Base-by-base conservation (phyloP, 257 asterid genomes). In the Nicotiana otophora region DNA sequence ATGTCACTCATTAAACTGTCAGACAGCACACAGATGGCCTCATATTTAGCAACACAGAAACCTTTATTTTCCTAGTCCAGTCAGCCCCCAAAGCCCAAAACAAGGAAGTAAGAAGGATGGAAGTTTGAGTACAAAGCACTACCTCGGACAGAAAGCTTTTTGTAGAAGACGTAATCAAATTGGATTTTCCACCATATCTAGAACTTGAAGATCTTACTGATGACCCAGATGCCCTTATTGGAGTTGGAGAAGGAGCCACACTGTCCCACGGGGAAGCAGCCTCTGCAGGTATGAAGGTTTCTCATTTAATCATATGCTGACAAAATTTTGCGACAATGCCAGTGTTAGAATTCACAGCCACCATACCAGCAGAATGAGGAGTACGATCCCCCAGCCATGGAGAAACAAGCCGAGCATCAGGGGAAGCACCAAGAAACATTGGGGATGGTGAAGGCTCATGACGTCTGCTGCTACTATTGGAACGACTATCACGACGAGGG, bases 381-480 rank as follows among this genome's bases (percentile, higher is more conserved):
- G 98, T 92, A 46, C 90, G 93, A 31, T 92, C 98, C 39, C 97
- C 98, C 78, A 91, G 82, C 98, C 99, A 96, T 16, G 98, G 98
- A 61, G 98, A 96, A 84, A 92, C 97, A 84, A 94, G 96, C 46
- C 98, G 91, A 46, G 97, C 97, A 90, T 94, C 99, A 23, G 99
- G 99, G 77, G 98, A 96, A 54, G 97, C 93, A 67, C 98, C 95
- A 42, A 91, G 87, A 81, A 87, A 88, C 96, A 88, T 93, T 58
- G 99, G 98, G 61, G 96, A 95, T 9, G 94, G 98, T 61, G 90
- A 95, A 86, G 90, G 94, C 77, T 86, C 93, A 85, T 93, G 79
- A 81, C 81, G 89, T 81, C 92, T 87, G 86, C 90, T 89, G 83
- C 88, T 90, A 84, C 92, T 85, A 63, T 90, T 61, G 84, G 88